Conservation (phyloP, 805 yeast species). For the Saturnispora mendoncae region DNA sequence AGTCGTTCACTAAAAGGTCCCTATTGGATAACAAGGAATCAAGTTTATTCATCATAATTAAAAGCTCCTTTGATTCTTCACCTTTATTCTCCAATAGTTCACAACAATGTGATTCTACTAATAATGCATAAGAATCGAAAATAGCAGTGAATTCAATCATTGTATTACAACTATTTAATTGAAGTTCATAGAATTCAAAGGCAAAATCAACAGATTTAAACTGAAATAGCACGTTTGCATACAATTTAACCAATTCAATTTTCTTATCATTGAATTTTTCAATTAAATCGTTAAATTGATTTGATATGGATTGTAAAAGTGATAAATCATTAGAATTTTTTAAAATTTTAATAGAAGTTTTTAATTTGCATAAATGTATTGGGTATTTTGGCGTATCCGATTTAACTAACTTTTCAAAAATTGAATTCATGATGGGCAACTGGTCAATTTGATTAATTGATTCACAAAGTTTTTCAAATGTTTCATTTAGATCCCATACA, state of each 20-base stretch:
- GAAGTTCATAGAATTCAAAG: conserved; percentile 38
- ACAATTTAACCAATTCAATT: conserved; percentile 37
- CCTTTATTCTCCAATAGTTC: conserved; percentile 10
- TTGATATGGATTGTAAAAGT: not conserved
- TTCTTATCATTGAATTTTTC: conserved; percentile 50
- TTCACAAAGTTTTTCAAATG: conserved; percentile 5
- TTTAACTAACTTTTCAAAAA: conserved; percentile 4
- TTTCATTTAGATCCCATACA: conserved; percentile 6
- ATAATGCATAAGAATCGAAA: conserved; percentile 54
- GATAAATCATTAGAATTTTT: not conserved
- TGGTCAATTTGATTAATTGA: not conserved
- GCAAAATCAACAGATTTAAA: conserved; percentile 32
- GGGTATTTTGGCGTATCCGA: not conserved
- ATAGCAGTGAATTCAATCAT: conserved; percentile 54
- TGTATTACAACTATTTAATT: conserved; percentile 39
- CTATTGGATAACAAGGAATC: conserved; percentile 51
- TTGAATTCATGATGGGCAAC: not conserved
- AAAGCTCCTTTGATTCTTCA: conserved; percentile 23
- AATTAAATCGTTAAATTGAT: conserved; percentile 29
- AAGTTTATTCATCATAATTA: conserved; percentile 38
- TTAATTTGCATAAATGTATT: not conserved
- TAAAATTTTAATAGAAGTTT: too few species aligned
- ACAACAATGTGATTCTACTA: conserved; percentile 34
- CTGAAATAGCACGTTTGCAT: conserved; percentile 41
- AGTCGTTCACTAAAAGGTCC: conserved; percentile 54